A percentile compares a stretch with the other conserved stretches of the same genome.
Conservation (phyloP, 108 stramenopile genomes). For the Bacterosira constricta region DNA sequence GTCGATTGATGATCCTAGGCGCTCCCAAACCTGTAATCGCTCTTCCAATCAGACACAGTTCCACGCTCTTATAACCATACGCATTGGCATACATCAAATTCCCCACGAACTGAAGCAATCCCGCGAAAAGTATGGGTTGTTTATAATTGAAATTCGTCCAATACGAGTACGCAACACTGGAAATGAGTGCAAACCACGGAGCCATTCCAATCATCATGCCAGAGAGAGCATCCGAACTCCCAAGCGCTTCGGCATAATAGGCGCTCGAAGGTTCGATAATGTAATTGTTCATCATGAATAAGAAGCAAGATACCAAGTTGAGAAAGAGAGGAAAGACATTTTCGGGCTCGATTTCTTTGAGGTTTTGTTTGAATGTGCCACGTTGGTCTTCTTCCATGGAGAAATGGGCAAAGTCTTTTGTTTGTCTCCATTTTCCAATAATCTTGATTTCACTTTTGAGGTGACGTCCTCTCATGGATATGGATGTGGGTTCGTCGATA, state of each 20-base stretch:
- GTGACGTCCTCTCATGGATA: slow-evolving; percentile 41
- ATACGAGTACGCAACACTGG: slow-evolving; percentile 60
- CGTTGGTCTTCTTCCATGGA: neutral
- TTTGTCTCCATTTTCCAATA: slow-evolving; percentile 48
- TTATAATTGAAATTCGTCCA: slow-evolving; percentile 86
- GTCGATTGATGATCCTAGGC: slow-evolving; percentile 73
- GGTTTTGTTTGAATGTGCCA: slow-evolving; percentile 9
- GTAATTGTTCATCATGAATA: slow-evolving; percentile 90
- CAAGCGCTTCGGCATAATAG: slow-evolving; percentile 80
- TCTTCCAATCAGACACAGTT: slow-evolving; percentile 74
- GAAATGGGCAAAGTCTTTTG: slow-evolving; percentile 20
- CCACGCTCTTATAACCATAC: slow-evolving; percentile 58
- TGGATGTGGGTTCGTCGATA: neutral
- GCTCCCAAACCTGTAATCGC: slow-evolving; percentile 80
- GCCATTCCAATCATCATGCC: slow-evolving; percentile 84
- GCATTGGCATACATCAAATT: slow-evolving; percentile 82
- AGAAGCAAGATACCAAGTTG: slow-evolving; percentile 77
- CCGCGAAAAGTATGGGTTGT: slow-evolving; percentile 71
- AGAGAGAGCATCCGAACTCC: slow-evolving; percentile 68
- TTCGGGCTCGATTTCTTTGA: slow-evolving; percentile 35
- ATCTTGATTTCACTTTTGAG: slow-evolving; percentile 48
- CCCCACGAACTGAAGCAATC: slow-evolving; percentile 61
- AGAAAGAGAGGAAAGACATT: slow-evolving; percentile 58
- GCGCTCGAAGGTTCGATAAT: slow-evolving; percentile 79
- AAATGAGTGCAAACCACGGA: slow-evolving; percentile 71